Evolutionary conservation across 352 stramenopile species (phyloP).

Genomic region (Phytopythium boreale): DNA sequence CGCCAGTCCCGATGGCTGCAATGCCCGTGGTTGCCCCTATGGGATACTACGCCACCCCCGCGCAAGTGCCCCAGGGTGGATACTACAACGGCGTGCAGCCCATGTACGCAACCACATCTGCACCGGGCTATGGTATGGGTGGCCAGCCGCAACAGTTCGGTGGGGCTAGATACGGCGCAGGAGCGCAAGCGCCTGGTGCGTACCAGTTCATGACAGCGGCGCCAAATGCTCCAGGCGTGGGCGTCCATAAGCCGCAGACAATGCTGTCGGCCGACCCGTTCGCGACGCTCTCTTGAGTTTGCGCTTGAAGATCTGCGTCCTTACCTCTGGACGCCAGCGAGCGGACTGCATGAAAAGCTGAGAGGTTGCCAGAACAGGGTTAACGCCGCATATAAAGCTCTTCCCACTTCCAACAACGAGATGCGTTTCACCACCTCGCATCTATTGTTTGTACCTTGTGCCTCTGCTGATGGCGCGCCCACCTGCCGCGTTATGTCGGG

Average conservation of each 20-base stretch:
- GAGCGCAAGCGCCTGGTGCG: constrained; percentile 14
- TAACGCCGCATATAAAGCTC: not conserved
- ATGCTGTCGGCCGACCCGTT: constrained; percentile 47
- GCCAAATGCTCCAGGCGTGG: constrained; percentile 13
- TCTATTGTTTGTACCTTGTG: constrained; percentile 7
- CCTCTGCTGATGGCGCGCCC: not conserved
- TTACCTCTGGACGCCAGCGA: not conserved
- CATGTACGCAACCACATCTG: constrained; percentile 33
- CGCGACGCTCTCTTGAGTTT: constrained; percentile 50
- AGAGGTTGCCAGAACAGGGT: not conserved
- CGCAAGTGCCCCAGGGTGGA: constrained; percentile 7
- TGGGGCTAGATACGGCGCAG: constrained; percentile 17
- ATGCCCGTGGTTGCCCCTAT: constrained; percentile 2
- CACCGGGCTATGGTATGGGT: constrained; percentile 20
- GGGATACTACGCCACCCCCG: constrained; percentile 22
- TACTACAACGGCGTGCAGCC: constrained; percentile 28
- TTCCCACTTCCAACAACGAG: constrained; percentile 8
- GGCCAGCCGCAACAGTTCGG: constrained; percentile 9
- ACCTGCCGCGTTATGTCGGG: constrained; percentile 35
- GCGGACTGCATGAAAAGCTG: not conserved
- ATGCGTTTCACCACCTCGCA: not conserved
- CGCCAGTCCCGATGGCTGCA: constrained; percentile 11
- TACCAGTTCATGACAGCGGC: constrained; percentile 44
- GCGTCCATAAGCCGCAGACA: constrained; percentile 17
- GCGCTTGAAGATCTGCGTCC: not conserved